phyloP scores from a whole-genome alignment of 768 basidiomycete species.

The Collybiopsis luxurians region DNA sequence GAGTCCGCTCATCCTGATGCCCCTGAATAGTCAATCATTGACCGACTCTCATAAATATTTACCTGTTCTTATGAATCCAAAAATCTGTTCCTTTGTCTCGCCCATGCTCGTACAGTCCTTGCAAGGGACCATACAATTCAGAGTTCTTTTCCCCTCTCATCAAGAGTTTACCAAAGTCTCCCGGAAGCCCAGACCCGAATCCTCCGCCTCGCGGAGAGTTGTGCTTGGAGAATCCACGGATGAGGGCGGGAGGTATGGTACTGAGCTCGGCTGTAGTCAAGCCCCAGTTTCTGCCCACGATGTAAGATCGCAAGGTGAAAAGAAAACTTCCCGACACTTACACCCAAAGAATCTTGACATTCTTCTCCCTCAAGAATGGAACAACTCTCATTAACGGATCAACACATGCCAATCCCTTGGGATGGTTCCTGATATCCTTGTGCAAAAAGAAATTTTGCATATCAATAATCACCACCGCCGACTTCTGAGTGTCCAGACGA shows the following conservation, averaged over 20 bases:
- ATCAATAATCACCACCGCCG: conserved; percentile 63
- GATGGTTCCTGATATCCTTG: conserved; percentile 52
- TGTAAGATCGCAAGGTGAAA: neutral
- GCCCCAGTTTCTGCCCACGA: conserved; percentile 58
- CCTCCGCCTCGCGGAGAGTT: conserved; percentile 32
- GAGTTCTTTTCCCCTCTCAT: conserved; percentile 61
- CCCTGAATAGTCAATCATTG: no score
- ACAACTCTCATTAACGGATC: conserved; percentile 49
- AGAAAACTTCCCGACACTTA: conserved; percentile 23
- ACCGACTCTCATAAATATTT: no score
- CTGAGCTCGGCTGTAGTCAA: conserved; percentile 61
- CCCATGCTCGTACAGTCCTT: conserved; percentile 51
- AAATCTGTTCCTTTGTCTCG: conserved; percentile 55
- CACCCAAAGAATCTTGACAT: conserved; percentile 66
- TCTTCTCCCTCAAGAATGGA: conserved; percentile 43
- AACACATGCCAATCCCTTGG: conserved; percentile 56
- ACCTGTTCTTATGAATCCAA: conserved; percentile 75
- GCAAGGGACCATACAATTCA: conserved; percentile 62
- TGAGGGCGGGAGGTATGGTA: conserved; percentile 58
- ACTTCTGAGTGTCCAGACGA: conserved; percentile 45
- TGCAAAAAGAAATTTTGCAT: conserved; percentile 79
- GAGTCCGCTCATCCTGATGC: conserved; percentile 56
- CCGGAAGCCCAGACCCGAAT: conserved; percentile 54
- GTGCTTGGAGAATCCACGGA: conserved; percentile 51
- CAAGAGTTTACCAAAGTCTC: conserved; percentile 50